A percentile compares a stretch with the other conserved stretches of the same genome.
These are phyloP conservation scores for Malassezia restricta DNA, from an alignment of 1,284 basidiomycete genomes.

Conservation along the genomic window DNA sequence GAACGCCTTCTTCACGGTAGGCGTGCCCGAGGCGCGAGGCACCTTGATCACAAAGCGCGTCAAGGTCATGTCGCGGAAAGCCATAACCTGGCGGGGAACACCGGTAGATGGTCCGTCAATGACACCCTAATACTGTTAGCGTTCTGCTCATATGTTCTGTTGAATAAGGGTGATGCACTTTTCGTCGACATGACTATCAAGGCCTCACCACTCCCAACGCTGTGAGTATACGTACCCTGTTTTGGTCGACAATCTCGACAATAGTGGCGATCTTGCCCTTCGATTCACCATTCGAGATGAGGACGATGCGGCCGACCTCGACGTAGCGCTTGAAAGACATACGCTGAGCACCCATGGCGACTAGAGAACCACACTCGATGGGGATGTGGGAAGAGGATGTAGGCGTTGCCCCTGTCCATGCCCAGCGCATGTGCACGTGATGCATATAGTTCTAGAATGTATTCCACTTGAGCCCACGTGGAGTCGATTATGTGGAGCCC, in stretches of 20 bases:
- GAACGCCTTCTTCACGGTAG: slow-evolving; percentile 71
- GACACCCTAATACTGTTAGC: slow-evolving; percentile 58
- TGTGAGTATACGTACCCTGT: slow-evolving; percentile 59
- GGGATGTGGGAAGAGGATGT: slow-evolving; percentile 10
- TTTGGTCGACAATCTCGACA: slow-evolving; percentile 96
- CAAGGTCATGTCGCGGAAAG: slow-evolving; percentile 83
- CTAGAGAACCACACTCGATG: slow-evolving; percentile 2
- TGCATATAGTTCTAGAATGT: slow-evolving; percentile 3
- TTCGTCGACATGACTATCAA: not conserved
- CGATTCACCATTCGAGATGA: slow-evolving; percentile 76
- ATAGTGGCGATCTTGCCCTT: slow-evolving; percentile 87
- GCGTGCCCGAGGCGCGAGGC: slow-evolving; percentile 72
- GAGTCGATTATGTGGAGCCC: not conserved
- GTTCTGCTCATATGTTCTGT: not conserved
- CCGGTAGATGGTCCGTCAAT: slow-evolving; percentile 83
- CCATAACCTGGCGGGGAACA: slow-evolving; percentile 80
- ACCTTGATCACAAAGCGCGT: slow-evolving; percentile 76
- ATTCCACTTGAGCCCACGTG: not conserved
- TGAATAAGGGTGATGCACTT: not conserved
- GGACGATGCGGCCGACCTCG: slow-evolving; percentile 95
- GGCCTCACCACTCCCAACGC: not conserved
- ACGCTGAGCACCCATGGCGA: slow-evolving; percentile 23
- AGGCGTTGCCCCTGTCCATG: not conserved
- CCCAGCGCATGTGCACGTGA: not conserved
- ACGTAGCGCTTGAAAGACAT: slow-evolving; percentile 78